A percentile compares a stretch with the other conserved stretches of the same genome.
phyloP scores from a whole-genome alignment of 176 grass and related monocot genomes.

The Phyllostachys edulis region DNA sequence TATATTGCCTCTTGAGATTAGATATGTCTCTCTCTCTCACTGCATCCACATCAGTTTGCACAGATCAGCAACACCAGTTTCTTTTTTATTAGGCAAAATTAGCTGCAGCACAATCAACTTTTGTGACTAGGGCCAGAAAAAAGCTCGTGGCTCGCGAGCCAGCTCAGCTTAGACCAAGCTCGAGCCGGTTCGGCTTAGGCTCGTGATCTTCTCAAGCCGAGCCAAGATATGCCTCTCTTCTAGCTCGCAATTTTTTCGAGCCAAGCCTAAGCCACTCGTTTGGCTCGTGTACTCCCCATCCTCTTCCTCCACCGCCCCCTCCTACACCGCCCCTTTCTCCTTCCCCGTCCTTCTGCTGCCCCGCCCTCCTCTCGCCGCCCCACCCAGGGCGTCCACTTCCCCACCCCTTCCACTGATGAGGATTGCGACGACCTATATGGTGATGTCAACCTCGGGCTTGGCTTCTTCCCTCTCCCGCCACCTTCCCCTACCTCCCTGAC shows the following conservation, averaged over 20 bases:
- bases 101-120: too few species aligned
- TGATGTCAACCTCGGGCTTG: slow-evolving; percentile 35
- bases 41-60: neutral
- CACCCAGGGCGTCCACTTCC: neutral
- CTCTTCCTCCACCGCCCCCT: too few species aligned
- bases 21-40: neutral
- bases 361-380: neutral
- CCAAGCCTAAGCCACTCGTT: rapidly evolving
- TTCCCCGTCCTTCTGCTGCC: too few species aligned
- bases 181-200: too few species aligned
- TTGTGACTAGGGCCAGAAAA: too few species aligned
- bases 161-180: too few species aligned
- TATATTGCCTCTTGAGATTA: neutral
- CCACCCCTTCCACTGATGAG: slow-evolving; percentile 23
- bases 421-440: slow-evolving; percentile 51
- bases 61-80: neutral
- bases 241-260: too few species aligned
- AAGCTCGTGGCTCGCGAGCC: too few species aligned
- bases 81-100: neutral
- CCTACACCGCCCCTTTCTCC: too few species aligned
- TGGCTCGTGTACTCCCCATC: too few species aligned
- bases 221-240: too few species aligned
- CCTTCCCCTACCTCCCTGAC: neutral
- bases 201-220: too few species aligned
- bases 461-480: slow-evolving; percentile 30